phyloP scores from a whole-genome alignment of 306 rosid species.

The Lathyrus oleraceus region DNA sequence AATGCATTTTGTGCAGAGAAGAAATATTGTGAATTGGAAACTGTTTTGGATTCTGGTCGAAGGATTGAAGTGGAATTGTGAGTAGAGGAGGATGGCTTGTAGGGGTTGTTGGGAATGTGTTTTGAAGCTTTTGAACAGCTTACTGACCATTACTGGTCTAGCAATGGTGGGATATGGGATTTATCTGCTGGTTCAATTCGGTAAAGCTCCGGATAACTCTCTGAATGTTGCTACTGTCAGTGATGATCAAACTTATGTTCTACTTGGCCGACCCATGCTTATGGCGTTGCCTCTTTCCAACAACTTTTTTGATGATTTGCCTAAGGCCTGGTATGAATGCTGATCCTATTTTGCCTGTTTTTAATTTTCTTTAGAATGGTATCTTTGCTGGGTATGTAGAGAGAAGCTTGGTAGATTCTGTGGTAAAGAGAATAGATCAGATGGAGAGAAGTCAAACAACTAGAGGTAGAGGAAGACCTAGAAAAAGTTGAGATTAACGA shows the following conservation, averaged over 20 bases:
- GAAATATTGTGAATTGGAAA: constrained; percentile 34
- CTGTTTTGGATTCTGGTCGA: constrained; percentile 29
- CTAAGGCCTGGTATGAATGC: constrained; percentile 80
- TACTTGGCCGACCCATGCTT: constrained; percentile 87
- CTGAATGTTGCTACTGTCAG: constrained; percentile 30
- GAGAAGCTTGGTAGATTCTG: no score
- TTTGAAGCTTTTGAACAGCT: constrained; percentile 85
- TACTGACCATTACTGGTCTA: constrained; percentile 79
- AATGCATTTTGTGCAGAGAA: constrained; percentile 39
- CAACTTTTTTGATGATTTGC: constrained; percentile 60
- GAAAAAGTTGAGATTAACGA: no score
- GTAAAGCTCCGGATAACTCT: constrained; percentile 37
- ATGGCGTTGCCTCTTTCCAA: constrained; percentile 61
- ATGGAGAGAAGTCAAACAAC: no score
- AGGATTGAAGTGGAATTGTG: constrained; percentile 37
- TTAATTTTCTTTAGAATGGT: constrained; percentile 2
- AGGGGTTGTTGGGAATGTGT: constrained; percentile 86
- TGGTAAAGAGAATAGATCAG: no score
- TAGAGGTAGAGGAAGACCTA: no score
- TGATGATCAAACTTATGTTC: constrained; percentile 52
- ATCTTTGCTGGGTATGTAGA: neutral
- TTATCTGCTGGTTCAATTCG: constrained; percentile 74
- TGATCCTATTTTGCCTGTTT: neutral
- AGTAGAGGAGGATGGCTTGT: constrained; percentile 78
- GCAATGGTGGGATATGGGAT: constrained; percentile 96